Percentiles rank a stretch among this genome's conserved stretches.
phyloP scores from a whole-genome alignment of 495 filamentous ascomycete species.

The Thermochaetoides thermophila region DNA sequence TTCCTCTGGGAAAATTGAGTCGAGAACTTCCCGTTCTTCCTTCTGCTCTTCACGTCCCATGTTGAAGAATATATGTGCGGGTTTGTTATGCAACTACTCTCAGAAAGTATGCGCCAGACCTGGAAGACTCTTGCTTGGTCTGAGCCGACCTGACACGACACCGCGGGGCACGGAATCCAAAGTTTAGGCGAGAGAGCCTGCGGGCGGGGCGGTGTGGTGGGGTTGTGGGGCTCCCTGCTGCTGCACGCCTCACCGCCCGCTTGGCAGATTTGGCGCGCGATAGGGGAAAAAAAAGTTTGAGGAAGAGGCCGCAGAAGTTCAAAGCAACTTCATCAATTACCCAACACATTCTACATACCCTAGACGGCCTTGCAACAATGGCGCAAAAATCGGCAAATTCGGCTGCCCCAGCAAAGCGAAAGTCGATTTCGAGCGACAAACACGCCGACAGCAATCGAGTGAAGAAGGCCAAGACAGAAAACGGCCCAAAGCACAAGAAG shows the following conservation, averaged over 20 bases:
- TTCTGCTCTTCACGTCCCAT: conserved; percentile 87
- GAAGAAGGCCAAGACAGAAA: conserved; percentile 34
- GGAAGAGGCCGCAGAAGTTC: not conserved
- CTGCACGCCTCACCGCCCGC: conserved; percentile 27
- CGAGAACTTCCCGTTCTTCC: conserved; percentile 93
- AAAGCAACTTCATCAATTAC: not conserved
- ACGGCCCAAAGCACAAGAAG: conserved; percentile 17
- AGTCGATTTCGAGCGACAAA: conserved; percentile 24
- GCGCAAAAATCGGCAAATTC: conserved; percentile 14
- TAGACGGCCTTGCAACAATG: conserved; percentile 2
- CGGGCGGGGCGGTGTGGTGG: conserved; percentile 1
- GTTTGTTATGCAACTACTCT: too few relatives aligned
- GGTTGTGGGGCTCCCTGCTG: not conserved
- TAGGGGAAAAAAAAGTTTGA: conserved; percentile 12
- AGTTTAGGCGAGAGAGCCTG: too few relatives aligned
- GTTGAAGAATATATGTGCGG: conserved; percentile 22
- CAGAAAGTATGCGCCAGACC: too few relatives aligned
- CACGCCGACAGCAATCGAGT: conserved; percentile 11
- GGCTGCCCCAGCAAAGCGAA: conserved; percentile 23
- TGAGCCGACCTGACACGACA: too few relatives aligned
- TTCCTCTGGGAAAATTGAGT: conserved; percentile 96
- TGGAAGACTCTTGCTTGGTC: too few relatives aligned
- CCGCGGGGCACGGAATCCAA: too few relatives aligned
- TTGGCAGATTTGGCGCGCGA: conserved; percentile 9
- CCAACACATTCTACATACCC: not conserved